Conservation (phyloP, 2,329 filamentous ascomycete species). For the Ophioceras dolichostomum region DNA sequence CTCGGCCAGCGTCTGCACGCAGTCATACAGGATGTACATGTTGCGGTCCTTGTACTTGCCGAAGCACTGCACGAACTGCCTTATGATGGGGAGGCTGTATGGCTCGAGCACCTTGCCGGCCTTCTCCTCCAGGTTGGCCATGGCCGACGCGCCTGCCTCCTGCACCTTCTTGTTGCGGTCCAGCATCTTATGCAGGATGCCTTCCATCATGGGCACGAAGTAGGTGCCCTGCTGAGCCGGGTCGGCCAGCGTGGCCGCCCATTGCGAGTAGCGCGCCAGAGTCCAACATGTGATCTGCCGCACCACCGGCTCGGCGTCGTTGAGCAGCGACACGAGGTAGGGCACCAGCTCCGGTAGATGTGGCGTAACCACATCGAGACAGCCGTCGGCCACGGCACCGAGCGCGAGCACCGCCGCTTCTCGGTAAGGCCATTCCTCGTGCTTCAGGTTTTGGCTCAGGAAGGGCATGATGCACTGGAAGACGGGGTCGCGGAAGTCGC, state of each 20-base stretch:
- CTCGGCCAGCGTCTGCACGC: conserved; percentile 92
- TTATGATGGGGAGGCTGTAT: conserved; percentile 81
- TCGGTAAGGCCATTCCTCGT: conserved; percentile 80
- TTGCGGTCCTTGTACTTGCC: conserved; percentile 95
- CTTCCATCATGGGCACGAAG: conserved; percentile 96
- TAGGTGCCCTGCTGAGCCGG: conserved; percentile 57
- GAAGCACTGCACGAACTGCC: conserved; percentile 88
- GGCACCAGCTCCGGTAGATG: conserved; percentile 84
- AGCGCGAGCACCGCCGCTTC: conserved; percentile 91
- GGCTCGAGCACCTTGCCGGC: conserved; percentile 68
- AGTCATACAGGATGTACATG: conserved; percentile 98
- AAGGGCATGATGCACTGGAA: conserved; percentile 91
- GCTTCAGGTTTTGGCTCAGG: conserved; percentile 76
- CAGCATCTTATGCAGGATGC: conserved; percentile 86
- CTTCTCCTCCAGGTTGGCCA: conserved; percentile 92
- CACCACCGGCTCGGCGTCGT: conserved; percentile 80
- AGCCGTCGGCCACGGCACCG: conserved; percentile 89
- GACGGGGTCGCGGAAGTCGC: conserved; percentile 76
- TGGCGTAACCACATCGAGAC: conserved; percentile 77
- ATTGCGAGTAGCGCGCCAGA: conserved; percentile 81
- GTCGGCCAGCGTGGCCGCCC: conserved; percentile 69
- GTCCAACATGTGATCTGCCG: conserved; percentile 98
- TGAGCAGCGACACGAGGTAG: conserved; percentile 76
- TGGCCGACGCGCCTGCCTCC: conserved; percentile 89
- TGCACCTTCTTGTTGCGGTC: conserved; percentile 97